Evolutionary conservation across 208 protist species (phyloP).

Genomic region (Trichomonas vaginalis): DNA sequence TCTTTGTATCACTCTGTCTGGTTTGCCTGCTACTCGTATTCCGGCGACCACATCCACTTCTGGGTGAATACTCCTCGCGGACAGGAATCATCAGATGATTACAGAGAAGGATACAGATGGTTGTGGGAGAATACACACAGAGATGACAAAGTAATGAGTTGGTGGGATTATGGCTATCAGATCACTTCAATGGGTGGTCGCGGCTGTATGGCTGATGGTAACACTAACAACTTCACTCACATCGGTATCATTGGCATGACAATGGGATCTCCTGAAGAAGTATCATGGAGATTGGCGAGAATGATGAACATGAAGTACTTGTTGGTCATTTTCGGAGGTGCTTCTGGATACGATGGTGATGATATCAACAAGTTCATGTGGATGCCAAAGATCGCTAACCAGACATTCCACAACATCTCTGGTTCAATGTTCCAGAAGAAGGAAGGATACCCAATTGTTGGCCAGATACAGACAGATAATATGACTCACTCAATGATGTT

Average conservation of each 20-base stretch:
- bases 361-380: constrained; percentile 88
- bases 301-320: constrained; percentile 84
- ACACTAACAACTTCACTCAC: constrained; percentile 96
- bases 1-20: constrained; percentile 60
- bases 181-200: constrained; percentile 79
- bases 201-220: constrained; percentile 81
- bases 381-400: constrained; percentile 63
- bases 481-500: not conserved
- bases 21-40: constrained; percentile 64
- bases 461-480: not conserved
- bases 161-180: constrained; percentile 98
- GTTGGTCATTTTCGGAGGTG: constrained; percentile 74
- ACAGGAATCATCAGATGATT: constrained; percentile 76
- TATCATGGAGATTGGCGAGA: constrained; percentile 59
- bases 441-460: not conserved
- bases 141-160: constrained; percentile 48
- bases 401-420: constrained; percentile 18
- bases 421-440: constrained; percentile 8
- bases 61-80: constrained; percentile 47
- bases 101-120: constrained; percentile 83
- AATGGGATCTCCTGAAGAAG: constrained; percentile 56
- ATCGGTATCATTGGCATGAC: constrained; percentile 77
- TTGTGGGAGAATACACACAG: constrained; percentile 68
- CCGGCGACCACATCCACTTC: constrained; percentile 45
- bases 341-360: constrained; percentile 61